These are phyloP conservation scores for Lactarius psammicola DNA, from an alignment of 768 basidiomycete genomes.

Conservation along the genomic window DNA sequence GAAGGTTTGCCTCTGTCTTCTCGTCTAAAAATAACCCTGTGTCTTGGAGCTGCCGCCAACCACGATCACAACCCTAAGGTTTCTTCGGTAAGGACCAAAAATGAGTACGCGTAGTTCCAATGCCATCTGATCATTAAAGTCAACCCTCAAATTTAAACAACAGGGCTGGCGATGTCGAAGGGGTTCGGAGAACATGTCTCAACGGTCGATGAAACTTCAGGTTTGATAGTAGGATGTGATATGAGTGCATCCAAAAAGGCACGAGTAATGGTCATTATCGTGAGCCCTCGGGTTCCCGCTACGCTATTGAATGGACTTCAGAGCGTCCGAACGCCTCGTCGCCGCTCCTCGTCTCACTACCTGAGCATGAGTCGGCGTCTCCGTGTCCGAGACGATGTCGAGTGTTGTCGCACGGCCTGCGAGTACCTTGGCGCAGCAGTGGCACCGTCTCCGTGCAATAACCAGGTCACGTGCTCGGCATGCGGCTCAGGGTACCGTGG, in stretches of 20 bases:
- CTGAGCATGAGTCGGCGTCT: slow-evolving; percentile 35
- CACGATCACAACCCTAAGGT: neutral
- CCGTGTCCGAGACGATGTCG: slow-evolving; percentile 45
- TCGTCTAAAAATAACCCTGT: neutral
- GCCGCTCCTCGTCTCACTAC: slow-evolving; percentile 15
- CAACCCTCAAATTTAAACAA: neutral
- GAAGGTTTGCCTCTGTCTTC: neutral
- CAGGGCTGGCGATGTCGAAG: neutral
- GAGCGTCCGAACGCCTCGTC: slow-evolving; percentile 58
- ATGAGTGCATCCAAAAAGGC: too few species aligned
- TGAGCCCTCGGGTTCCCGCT: too few species aligned
- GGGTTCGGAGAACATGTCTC: too few species aligned
- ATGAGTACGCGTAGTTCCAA: neutral
- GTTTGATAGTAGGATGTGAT: too few species aligned
- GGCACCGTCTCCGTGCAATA: neutral
- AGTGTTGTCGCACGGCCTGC: slow-evolving; percentile 30
- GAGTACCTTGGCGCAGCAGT: neutral
- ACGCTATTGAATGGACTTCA: too few species aligned
- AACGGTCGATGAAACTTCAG: too few species aligned
- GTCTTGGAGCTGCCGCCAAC: neutral
- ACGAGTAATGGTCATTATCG: too few species aligned
- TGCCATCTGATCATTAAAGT: neutral
- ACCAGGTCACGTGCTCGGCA: slow-evolving; percentile 5
- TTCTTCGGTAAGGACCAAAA: neutral
- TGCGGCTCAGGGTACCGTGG: slow-evolving; percentile 33